Conservation (phyloP, 805 yeast species). For the Candida morakotiae region DNA sequence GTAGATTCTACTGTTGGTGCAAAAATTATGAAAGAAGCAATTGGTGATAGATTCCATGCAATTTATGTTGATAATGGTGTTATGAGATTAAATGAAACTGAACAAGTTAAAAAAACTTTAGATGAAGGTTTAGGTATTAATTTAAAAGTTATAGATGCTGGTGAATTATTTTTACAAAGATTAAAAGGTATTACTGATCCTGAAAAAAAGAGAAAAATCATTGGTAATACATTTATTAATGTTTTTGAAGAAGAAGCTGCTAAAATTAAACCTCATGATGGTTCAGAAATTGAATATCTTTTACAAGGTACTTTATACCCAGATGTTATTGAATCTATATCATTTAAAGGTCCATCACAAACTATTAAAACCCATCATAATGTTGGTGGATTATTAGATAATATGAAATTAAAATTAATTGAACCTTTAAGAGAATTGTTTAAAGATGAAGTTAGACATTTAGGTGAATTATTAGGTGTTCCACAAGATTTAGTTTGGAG, state of each 20-base stretch:
- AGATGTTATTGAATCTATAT: constrained; percentile 96
- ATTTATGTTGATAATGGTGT: constrained; percentile 97
- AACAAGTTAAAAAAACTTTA: constrained; percentile 79
- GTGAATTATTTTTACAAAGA: constrained; percentile 81
- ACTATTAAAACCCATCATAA: constrained; percentile 99
- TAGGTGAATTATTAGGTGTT: constrained; percentile 92
- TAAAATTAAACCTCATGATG: constrained; percentile 82
- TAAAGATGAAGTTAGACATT: constrained; percentile 97
- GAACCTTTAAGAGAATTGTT: constrained; percentile 98
- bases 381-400: constrained; percentile 95
- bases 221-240: constrained; percentile 95
- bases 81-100: constrained; percentile 92
- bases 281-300: constrained; percentile 85
- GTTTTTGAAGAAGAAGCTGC: constrained; percentile 96
- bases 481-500: constrained; percentile 98
- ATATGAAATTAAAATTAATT: constrained; percentile 96
- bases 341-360: constrained; percentile 99
- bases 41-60: constrained; percentile 98
- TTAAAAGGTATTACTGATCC: constrained; percentile 96
- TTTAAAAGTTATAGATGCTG: constrained; percentile 90
- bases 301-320: constrained; percentile 98
- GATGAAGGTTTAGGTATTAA: constrained; percentile 93
- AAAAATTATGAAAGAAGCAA: constrained; percentile 95
- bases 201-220: constrained; percentile 97
- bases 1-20: constrained; percentile 99